Evolutionary conservation across 306 rosid genomes (phyloP), one percentile per base, ranked within the genome.

Genomic region (Ormosia semicastrata): DNA sequence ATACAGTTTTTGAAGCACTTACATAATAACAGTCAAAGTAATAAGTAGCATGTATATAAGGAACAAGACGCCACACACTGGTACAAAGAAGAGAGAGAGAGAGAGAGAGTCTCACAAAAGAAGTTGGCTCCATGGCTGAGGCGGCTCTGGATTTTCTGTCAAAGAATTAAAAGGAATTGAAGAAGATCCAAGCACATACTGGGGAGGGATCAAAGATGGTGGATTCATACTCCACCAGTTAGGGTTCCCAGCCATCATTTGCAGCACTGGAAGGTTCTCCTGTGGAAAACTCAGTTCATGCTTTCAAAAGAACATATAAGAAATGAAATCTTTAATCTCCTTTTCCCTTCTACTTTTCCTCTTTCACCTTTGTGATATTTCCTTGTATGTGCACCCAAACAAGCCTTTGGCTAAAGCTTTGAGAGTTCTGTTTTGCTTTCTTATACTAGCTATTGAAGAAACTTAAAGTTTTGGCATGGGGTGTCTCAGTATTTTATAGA

Each of bases 181-280:
- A 81, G 94, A 85, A 84, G 89, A 87, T 85, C 92, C 91, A 88
- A 87, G 74, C 65, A 85, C 71, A 85, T 80, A 87, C 30, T 85
- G 93, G 40, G 91, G 78, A 89, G 94, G 87, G 73, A 83, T 84
- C 87, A 89, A 82, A 92, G 97, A 84, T 58, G 94, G 92, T 87
- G 90, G 88, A 94, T 86, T 84, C 90, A 89, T 89, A 83, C 80
- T 86, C 97, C 98, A 94, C 96, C 97, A 92, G 81, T 90, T 94
- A 88, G 97, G 97, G 96, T 92, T 91, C 78, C 93, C 92, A 59
- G 92, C 91, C 98, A 94, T 92, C 97, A 94, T 94, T 87, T 88
- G 90, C 83, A 76, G 57, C 78, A 71, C 81, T 73, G 36, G 56
- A 64, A 17, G 32, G 52, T 24, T 68, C 73, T 74, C 67, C 4